Conservation (phyloP, 1,139 yeast species). For the Fermentozyma sake region DNA sequence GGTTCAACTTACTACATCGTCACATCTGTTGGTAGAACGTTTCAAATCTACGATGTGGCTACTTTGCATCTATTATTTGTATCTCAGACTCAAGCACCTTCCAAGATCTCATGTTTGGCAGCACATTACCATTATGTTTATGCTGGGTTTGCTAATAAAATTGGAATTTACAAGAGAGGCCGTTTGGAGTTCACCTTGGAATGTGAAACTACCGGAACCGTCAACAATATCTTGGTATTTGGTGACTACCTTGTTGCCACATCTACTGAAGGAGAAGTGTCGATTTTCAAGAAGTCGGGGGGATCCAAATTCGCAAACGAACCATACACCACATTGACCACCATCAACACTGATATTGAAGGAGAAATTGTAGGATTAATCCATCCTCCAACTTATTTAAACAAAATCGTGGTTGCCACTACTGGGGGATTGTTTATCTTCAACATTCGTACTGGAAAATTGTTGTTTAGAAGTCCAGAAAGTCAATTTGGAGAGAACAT, state of each 20-base stretch:
- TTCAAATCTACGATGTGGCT: conserved; percentile 92
- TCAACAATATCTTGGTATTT: conserved; percentile 56
- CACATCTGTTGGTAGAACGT: conserved; percentile 84
- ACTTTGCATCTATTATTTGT: conserved; percentile 83
- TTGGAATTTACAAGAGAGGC: conserved; percentile 86
- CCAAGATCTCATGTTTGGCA: conserved; percentile 64
- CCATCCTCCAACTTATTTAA: conserved; percentile 90
- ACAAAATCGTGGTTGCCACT: conserved; percentile 78
- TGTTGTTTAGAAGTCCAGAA: conserved; percentile 53
- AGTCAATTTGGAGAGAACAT: conserved; percentile 47
- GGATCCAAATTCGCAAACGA: conserved; percentile 54
- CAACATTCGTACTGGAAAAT: conserved; percentile 76
- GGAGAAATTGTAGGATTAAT: conserved; percentile 67
- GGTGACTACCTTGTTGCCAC: conserved; percentile 74
- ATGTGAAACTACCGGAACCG: conserved; percentile 29
- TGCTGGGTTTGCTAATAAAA: conserved; percentile 66
- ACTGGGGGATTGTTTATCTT: conserved; percentile 57
- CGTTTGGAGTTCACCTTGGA: conserved; percentile 54
- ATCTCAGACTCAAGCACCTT: conserved; percentile 70
- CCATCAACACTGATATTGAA: conserved; percentile 50
- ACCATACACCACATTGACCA: conserved; percentile 57
- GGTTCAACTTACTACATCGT: conserved; percentile 87
- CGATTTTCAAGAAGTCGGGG: conserved; percentile 57
- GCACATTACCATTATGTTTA: conserved; percentile 84
- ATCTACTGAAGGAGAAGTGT: conserved; percentile 50